Conservation (phyloP, 2,329 filamentous ascomycete genomes). For the Colletotrichum sp. region DNA sequence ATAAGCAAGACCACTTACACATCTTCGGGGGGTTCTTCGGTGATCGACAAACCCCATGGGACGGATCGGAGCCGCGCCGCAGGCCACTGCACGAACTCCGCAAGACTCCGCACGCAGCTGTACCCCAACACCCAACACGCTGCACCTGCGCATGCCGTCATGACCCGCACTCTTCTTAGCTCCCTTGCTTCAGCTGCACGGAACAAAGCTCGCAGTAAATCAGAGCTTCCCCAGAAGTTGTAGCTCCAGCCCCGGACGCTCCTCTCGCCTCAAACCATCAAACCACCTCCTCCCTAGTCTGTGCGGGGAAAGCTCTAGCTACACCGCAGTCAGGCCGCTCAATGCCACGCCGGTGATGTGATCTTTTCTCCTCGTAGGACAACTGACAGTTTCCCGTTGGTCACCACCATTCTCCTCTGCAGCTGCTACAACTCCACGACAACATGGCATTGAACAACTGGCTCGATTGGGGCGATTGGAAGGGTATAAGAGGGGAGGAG, state of each 20-base stretch:
- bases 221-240: neutral
- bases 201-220: neutral
- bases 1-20: neutral
- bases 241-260: neutral
- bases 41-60: neutral
- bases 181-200: neutral
- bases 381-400: neutral
- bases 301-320: constrained; percentile 15
- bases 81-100: neutral
- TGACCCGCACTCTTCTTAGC: neutral
- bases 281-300: neutral
- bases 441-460: neutral
- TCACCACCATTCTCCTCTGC: neutral
- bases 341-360: neutral
- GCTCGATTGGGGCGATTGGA: neutral
- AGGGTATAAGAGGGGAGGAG: neutral
- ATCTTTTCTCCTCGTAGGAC: neutral
- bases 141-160: neutral
- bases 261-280: neutral
- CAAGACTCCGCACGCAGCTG: constrained; percentile 12
- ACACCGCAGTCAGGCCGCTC: neutral
- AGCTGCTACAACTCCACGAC: neutral
- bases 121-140: neutral
- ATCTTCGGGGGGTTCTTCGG: neutral
- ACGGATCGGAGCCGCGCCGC: neutral